Evolutionary conservation across 2,329 filamentous ascomycete species (phyloP).

Genomic region (Colletotrichum ledebouriae): DNA sequence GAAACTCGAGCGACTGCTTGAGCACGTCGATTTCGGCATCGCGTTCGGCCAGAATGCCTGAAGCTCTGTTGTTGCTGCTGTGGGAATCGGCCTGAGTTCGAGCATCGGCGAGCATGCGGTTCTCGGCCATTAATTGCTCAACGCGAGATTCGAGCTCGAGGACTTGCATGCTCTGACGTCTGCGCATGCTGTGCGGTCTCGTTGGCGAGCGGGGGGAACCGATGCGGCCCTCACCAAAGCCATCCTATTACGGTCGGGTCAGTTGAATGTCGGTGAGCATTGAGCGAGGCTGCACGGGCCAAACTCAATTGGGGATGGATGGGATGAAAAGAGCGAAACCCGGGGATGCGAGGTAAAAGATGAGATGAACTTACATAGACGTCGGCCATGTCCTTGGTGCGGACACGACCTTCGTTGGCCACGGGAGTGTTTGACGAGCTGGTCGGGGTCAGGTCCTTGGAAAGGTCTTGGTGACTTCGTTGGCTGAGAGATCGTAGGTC

Average conservation of each 20-base stretch:
- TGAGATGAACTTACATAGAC: constrained; percentile 82
- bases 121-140: constrained; percentile 88
- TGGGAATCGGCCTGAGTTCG: constrained; percentile 77
- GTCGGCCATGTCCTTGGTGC: constrained; percentile 89
- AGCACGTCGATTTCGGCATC: constrained; percentile 89
- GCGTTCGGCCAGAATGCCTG: constrained; percentile 81
- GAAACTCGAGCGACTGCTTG: constrained; percentile 80
- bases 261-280: constrained; percentile 34
- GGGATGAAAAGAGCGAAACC: neutral
- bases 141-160: constrained; percentile 90
- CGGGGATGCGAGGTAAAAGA: constrained; percentile 35
- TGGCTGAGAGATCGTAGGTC: constrained; percentile 80
- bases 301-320: constrained; percentile 15
- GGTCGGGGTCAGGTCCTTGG: constrained; percentile 41
- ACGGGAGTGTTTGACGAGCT: constrained; percentile 69
- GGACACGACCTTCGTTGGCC: constrained; percentile 89
- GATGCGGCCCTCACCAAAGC: constrained; percentile 88
- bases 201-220: constrained; percentile 93
- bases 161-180: constrained; percentile 96
- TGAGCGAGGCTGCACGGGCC: constrained; percentile 12
- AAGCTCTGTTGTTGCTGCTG: constrained; percentile 71
- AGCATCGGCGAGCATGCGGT: constrained; percentile 74
- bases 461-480: constrained; percentile 54
- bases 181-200: constrained; percentile 94
- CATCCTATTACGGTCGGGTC: constrained; percentile 74